Evolutionary conservation across 2,329 filamentous ascomycete species (phyloP).

Genomic region (Penicillium hesseltinei): DNA sequence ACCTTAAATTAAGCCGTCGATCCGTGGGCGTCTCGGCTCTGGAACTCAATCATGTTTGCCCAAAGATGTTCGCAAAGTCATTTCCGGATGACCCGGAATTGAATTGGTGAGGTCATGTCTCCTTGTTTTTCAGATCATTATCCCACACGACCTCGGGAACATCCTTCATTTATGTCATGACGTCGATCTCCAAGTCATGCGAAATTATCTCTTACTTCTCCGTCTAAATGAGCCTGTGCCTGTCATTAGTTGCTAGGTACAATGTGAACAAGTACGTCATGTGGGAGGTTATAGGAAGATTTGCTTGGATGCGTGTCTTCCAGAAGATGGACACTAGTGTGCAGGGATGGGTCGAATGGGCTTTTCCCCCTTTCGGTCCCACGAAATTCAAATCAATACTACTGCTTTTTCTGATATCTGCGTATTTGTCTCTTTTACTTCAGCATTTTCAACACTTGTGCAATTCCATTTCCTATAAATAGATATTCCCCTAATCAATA

Average conservation of each 20-base stretch:
- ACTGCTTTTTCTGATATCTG: neutral
- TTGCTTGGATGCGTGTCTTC: neutral
- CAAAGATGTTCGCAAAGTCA: neutral
- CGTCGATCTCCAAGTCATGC: neutral
- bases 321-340: neutral
- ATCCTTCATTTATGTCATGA: conserved; percentile 1
- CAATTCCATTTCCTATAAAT: neutral
- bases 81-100: neutral
- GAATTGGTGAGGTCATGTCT: conserved; percentile 2
- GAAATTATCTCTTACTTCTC: neutral
- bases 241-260: neutral
- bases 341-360: neutral
- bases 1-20: conserved; percentile 4
- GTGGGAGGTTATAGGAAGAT: neutral
- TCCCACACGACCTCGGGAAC: neutral
- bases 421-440: neutral
- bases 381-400: neutral
- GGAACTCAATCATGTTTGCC: neutral
- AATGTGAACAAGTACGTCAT: neutral
- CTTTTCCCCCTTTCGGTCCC: too few relatives aligned
- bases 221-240: neutral
- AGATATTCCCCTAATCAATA: too few relatives aligned
- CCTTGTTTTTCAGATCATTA: neutral
- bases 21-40: neutral
- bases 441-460: neutral